Percentiles rank a stretch among this genome's conserved stretches.
Evolutionary conservation across 305 asterid genomes (phyloP).

Genomic region (Fraxinus xanthoxyloides): DNA sequence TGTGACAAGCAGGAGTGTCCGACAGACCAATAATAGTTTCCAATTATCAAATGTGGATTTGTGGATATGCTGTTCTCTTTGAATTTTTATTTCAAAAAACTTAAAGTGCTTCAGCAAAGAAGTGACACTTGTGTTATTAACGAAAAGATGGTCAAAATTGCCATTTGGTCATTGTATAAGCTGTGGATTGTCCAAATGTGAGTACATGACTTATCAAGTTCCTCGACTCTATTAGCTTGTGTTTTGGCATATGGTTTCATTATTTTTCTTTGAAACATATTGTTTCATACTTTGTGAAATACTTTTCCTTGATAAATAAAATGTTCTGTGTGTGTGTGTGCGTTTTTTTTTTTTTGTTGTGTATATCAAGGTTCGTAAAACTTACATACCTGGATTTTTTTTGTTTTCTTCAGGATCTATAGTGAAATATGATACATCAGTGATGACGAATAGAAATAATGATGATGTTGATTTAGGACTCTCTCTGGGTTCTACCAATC

Average conservation of each 20-base stretch:
- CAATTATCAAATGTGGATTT: neutral
- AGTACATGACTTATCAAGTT: neutral
- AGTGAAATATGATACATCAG: slow-evolving; percentile 3
- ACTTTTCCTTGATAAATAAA: neutral
- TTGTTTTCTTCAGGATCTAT: slow-evolving; percentile 27
- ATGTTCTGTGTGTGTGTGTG: neutral
- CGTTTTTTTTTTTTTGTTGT: neutral
- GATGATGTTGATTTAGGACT: slow-evolving; percentile 52
- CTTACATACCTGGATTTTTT: neutral
- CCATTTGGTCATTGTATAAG: neutral
- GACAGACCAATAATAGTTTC: neutral
- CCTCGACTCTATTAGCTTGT: neutral
- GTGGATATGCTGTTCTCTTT: neutral
- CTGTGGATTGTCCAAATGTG: neutral
- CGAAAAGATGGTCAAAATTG: neutral
- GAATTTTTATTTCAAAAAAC: neutral
- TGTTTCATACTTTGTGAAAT: neutral
- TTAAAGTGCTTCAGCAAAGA: neutral
- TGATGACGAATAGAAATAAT: slow-evolving; percentile 36
- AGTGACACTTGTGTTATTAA: neutral
- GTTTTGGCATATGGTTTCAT: neutral
- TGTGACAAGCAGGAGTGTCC: neutral
- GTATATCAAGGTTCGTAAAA: neutral
- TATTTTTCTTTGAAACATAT: neutral
- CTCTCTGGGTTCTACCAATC: slow-evolving; percentile 46